phyloP scores from a whole-genome alignment of 202 grass and related monocot species.

The Digitaria exilis region DNA sequence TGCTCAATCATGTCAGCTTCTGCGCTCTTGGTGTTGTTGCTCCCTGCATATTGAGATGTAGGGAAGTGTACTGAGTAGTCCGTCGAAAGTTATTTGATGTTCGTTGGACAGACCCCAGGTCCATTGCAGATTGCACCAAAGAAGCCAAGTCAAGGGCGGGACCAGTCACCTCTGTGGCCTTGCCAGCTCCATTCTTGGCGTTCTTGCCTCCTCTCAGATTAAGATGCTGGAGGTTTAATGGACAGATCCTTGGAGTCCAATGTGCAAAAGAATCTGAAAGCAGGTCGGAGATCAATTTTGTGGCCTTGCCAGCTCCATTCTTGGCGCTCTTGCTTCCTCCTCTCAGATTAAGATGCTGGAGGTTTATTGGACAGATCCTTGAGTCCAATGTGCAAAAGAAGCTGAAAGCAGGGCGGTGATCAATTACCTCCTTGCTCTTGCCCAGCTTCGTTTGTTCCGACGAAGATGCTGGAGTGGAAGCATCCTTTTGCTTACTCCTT shows the following conservation, averaged over 20 bases:
- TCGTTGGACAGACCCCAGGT: constrained; percentile 11
- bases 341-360: not conserved
- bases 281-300: not conserved
- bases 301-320: not conserved
- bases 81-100: not conserved
- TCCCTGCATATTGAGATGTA: constrained; percentile 28
- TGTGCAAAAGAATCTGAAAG: not conserved
- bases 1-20: not conserved
- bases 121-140: not conserved
- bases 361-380: constrained; percentile 1
- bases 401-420: not conserved
- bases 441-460: not conserved
- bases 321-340: not conserved
- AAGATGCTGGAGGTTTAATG: constrained; percentile 13
- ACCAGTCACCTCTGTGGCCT: not conserved
- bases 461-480: not conserved
- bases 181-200: not conserved
- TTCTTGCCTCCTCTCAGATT: constrained; percentile 16
- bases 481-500: not conserved
- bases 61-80: constrained; percentile 16
- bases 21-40: constrained; percentile 47
- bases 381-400: not conserved
- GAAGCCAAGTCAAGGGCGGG: not conserved
- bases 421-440: not conserved
- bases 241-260: constrained; percentile 14